Base-by-base conservation (phyloP, 1,284 basidiomycete species). In the Ganoderma leucocontextum region DNA sequence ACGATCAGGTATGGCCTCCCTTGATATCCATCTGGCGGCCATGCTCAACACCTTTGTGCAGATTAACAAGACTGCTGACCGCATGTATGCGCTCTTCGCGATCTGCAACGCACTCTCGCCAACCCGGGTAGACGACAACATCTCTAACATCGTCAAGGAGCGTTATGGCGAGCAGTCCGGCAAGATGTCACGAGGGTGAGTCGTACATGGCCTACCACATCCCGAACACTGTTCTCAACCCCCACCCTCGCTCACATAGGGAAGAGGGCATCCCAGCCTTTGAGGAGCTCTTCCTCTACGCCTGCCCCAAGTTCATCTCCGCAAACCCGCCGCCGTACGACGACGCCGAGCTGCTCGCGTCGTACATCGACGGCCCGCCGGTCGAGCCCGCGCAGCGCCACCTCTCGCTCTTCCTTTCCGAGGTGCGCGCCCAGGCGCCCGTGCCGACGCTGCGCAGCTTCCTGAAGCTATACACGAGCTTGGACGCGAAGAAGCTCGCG, bases 41-140 rank as follows among this genome's bases (percentile, higher is more conserved):
- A 58, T 60, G 12, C 36, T 8, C 29, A 62, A 4, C 13, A 2
- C 29, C 8, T 2, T 19, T n/a, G 13, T 22, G 10, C 74, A 95
- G 93, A 98, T 99, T 82, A 96, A 93, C 85, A 99, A 98, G 86
- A 96, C 94, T 36, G 96, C 95, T 10, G 97, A 99, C 80, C 86
- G 97, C 63, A 99, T 99, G 97, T 98, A 99, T 79, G 96, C 96
- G 4, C 83, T 99, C 25, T 93, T 98, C 72, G 95, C 96, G 9
- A 91, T 99, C 72, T 97, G 95, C 83, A 94, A 95, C 75, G 94
- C 95, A 0, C 86, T 99, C 13, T 96, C 96, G 33, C 97, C 97
- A 41, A 92, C 90, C 66, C 87, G 96, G 62, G 83, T 97, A 66
- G 97, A 99, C 78, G 97, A 99, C 79, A 97, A 95, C 77, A 96